A percentile compares a stretch with the other conserved stretches of the same genome.
Evolutionary conservation across 768 basidiomycete species (phyloP).

Genomic region (Postia placenta): DNA sequence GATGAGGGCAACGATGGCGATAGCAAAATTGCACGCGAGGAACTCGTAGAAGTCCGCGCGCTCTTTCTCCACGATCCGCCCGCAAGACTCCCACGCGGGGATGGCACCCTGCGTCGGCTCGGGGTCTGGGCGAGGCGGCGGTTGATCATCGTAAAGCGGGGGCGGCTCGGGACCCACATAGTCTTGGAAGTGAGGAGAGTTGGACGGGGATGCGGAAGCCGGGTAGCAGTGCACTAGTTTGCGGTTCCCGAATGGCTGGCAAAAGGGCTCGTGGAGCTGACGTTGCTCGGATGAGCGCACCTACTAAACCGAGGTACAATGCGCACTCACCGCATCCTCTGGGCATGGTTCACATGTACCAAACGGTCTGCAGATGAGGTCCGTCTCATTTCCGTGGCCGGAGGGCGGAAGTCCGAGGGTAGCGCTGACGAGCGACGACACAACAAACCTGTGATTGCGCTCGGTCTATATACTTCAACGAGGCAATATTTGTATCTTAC

Average conservation of each 20-base stretch:
- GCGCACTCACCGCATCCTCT: constrained; percentile 45
- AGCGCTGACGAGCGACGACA: background rate
- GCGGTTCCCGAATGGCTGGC: constrained; percentile 93
- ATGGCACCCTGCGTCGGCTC: constrained; percentile 41
- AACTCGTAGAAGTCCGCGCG: constrained; percentile 90
- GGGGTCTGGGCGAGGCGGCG: constrained; percentile 13
- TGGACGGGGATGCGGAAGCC: constrained; percentile 11
- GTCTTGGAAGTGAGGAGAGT: constrained; percentile 17
- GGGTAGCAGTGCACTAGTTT: constrained; percentile 79
- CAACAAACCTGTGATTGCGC: background rate
- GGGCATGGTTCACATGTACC: constrained; percentile 63
- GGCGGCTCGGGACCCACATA: background rate
- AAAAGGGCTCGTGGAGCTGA: constrained; percentile 83
- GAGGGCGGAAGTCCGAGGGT: background rate
- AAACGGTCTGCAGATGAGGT: constrained; percentile 41
- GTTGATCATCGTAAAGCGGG: constrained; percentile 2
- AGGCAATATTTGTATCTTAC: background rate
- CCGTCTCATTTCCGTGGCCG: constrained; percentile 9
- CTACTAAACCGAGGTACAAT: no score
- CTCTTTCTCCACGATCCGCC: constrained; percentile 75
- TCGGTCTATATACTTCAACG: background rate
- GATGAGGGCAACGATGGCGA: constrained; percentile 58
- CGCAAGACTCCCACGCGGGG: constrained; percentile 91
- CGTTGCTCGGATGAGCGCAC: background rate
- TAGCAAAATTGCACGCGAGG: constrained; percentile 73